Evolutionary conservation across 352 stramenopile genomes (phyloP).

Genomic region (Pythium brachiatum): DNA sequence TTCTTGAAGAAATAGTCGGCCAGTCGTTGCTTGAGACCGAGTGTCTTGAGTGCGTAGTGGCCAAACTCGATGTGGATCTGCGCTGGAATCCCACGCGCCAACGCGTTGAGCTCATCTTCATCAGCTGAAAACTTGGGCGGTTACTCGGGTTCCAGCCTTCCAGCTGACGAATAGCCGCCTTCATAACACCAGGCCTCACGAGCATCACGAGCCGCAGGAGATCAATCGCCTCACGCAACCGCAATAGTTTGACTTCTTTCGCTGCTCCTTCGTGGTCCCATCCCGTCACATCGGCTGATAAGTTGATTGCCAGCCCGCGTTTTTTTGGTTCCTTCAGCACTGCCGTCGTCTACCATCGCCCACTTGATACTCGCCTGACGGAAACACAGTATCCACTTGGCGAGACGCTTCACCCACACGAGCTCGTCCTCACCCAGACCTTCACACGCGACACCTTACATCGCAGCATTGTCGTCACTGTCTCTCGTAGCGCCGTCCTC

Average conservation of each 20-base stretch:
- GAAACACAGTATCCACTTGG: background rate
- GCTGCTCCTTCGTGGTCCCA: background rate
- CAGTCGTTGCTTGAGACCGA: background rate
- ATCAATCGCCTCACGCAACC: background rate
- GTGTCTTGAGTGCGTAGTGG: background rate
- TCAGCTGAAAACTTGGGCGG: background rate
- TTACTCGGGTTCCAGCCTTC: background rate
- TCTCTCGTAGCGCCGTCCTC: too few species aligned
- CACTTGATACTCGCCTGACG: background rate
- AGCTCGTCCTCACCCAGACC: background rate
- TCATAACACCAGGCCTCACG: background rate
- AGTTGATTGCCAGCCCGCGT: background rate
- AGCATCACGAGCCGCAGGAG: background rate
- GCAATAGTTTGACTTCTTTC: background rate
- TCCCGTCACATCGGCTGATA: background rate
- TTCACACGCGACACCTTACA: background rate
- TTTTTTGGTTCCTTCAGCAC: background rate
- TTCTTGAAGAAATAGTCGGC: background rate
- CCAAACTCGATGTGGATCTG: background rate
- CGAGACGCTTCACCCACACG: background rate
- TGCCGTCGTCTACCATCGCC: background rate
- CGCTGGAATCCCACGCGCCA: background rate
- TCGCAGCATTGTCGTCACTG: too few species aligned
- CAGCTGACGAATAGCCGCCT: background rate
- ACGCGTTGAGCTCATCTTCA: background rate